Percentiles rank a stretch among this genome's conserved stretches.
phyloP scores from a whole-genome alignment of 495 filamentous ascomycete species.

The Podospora australis region DNA sequence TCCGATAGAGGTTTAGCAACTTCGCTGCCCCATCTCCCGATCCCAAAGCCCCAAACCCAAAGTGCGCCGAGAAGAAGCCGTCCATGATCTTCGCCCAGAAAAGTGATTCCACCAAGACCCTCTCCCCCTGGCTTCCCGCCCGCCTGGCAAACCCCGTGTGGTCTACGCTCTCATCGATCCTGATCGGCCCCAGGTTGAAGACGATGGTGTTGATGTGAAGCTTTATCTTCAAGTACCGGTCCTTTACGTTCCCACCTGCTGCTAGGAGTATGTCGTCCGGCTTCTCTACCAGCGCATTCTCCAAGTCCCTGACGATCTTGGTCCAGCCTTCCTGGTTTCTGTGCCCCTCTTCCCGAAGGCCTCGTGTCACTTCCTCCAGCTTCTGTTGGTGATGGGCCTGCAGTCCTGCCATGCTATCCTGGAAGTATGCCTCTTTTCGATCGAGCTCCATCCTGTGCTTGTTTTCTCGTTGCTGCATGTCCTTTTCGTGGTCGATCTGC shows the following conservation, averaged over 20 bases:
- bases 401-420: not conserved
- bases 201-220: not conserved
- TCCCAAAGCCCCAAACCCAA: constrained; percentile 27
- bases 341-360: not conserved
- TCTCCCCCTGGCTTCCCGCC: constrained; percentile 5
- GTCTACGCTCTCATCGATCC: not conserved
- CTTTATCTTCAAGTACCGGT: not conserved
- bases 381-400: not conserved
- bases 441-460: not conserved
- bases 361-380: too few species aligned
- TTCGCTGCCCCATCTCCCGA: not conserved
- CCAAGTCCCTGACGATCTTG: not conserved
- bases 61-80: constrained; percentile 26
- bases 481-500: not conserved
- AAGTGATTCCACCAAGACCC: constrained; percentile 17
- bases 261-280: not conserved
- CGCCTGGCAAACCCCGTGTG: not conserved
- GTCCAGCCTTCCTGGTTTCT: not conserved
- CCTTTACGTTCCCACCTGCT: not conserved
- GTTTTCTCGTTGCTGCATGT: not conserved
- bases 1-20: constrained; percentile 3
- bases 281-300: not conserved
- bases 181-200: not conserved
- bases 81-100: constrained; percentile 24
- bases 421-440: not conserved